Evolutionary conservation across 371 early-diverging fungal genomes (phyloP).

Genomic region (Racocetra persica): DNA sequence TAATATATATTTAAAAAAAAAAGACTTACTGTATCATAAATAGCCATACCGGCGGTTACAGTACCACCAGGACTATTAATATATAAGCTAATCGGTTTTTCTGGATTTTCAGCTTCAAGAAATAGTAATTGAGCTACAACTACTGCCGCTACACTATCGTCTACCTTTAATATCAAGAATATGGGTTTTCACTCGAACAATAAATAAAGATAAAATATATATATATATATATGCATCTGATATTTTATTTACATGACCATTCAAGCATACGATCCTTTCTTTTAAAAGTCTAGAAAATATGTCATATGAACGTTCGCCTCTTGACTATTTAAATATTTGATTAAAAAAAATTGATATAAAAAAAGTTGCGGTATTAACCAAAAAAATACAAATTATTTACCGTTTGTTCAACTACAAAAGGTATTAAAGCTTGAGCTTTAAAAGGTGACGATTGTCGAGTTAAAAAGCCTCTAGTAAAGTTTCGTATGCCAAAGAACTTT

Average conservation of each 20-base stretch:
- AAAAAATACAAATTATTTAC: constrained; percentile 51
- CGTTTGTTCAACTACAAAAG: constrained; percentile 77
- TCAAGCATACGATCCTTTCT: constrained; percentile 95
- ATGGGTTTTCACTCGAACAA: neutral
- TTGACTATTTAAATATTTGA: constrained; percentile 52
- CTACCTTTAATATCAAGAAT: constrained; percentile 59
- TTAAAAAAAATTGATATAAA: neutral
- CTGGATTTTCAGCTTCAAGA: constrained; percentile 93
- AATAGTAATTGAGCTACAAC: constrained; percentile 95
- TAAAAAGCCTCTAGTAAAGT: too few relatives aligned
- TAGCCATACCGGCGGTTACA: constrained; percentile 96
- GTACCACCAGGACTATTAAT: constrained; percentile 97
- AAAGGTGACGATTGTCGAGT: too few relatives aligned
- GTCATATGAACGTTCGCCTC: constrained; percentile 90
- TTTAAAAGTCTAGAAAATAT: constrained; percentile 96
- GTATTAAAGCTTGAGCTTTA: constrained; percentile 63
- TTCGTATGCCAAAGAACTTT: too few relatives aligned
- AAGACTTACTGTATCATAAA: constrained; percentile 83
- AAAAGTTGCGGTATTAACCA: neutral
- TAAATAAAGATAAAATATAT: neutral
- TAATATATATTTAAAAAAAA: neutral
- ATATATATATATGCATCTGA: too few relatives aligned
- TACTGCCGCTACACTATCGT: constrained; percentile 83
- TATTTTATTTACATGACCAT: constrained; percentile 74
- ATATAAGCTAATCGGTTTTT: constrained; percentile 92